These are phyloP conservation scores for Cardamine resedifolia DNA, from an alignment of 345 rosid genomes.

Conservation along the genomic window DNA sequence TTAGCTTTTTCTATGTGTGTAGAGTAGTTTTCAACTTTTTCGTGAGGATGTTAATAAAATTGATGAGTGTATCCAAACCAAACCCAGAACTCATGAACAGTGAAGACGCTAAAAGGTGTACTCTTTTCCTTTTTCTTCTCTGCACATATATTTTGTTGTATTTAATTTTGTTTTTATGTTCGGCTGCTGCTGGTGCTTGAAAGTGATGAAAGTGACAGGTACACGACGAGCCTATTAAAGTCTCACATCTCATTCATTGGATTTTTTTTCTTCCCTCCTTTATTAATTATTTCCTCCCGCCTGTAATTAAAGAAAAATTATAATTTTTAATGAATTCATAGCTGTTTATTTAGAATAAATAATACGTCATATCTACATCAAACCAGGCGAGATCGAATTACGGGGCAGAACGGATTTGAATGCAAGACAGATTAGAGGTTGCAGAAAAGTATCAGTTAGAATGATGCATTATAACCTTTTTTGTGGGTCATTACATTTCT, in stretches of 20 bases:
- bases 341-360: neutral
- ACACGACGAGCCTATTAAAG: neutral
- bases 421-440: no score
- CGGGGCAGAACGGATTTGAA: neutral
- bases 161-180: neutral
- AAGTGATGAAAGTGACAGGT: conserved; percentile 15
- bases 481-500: neutral
- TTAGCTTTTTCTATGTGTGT: neutral
- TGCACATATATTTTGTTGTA: neutral
- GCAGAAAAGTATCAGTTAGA: neutral
- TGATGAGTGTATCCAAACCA: neutral
- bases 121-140: neutral
- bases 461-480: neutral
- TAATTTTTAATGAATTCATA: neutral
- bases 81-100: conserved; percentile 17
- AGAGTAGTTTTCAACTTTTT: conserved; percentile 9
- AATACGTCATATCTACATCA: neutral
- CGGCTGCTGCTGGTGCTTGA: conserved; percentile 2
- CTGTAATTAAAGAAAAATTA: neutral
- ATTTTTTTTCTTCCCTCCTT: neutral
- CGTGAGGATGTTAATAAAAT: conserved; percentile 34
- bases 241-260: neutral
- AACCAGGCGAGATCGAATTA: no score
- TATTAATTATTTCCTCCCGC: neutral
- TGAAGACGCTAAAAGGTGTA: neutral